phyloP scores from a whole-genome alignment of 306 rosid species.

The Canavalia ensiformis region DNA sequence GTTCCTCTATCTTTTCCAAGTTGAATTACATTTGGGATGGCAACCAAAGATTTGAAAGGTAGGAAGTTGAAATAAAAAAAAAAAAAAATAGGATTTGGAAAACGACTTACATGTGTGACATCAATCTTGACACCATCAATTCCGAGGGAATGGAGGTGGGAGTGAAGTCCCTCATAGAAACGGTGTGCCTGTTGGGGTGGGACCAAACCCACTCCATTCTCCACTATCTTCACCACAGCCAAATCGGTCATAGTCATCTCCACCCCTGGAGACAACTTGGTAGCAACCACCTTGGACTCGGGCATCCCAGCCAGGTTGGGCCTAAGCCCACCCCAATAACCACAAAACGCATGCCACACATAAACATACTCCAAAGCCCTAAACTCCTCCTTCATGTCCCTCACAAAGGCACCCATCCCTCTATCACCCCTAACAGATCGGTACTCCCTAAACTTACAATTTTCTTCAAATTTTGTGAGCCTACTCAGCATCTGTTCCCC shows the following conservation, averaged over 20 bases:
- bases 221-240: conserved; percentile 68
- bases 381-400: conserved; percentile 74
- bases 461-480: conserved; percentile 63
- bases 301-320: conserved; percentile 62
- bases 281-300: conserved; percentile 49
- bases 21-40: too few relatives aligned
- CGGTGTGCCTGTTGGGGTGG: conserved; percentile 54
- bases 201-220: conserved; percentile 69
- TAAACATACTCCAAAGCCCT: conserved; percentile 62
- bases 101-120: conserved; percentile 67
- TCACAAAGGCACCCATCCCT: conserved; percentile 70
- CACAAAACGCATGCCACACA: conserved; percentile 82
- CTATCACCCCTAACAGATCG: conserved; percentile 6
- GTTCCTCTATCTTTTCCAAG: too few relatives aligned
- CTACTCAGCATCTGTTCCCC: conserved; percentile 76
- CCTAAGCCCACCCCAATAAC: conserved; percentile 83
- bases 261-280: conserved; percentile 56
- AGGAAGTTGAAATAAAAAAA: background rate
- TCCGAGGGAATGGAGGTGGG: conserved; percentile 61
- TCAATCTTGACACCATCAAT: conserved; percentile 84
- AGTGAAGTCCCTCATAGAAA: conserved; percentile 72
- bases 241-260: conserved; percentile 66
- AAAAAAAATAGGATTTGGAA: background rate
- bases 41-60: too few relatives aligned
- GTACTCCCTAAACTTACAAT: conserved; percentile 63